phyloP scores from a whole-genome alignment of 129 eudicot genomes.

The Dittrichia graveolens region DNA sequence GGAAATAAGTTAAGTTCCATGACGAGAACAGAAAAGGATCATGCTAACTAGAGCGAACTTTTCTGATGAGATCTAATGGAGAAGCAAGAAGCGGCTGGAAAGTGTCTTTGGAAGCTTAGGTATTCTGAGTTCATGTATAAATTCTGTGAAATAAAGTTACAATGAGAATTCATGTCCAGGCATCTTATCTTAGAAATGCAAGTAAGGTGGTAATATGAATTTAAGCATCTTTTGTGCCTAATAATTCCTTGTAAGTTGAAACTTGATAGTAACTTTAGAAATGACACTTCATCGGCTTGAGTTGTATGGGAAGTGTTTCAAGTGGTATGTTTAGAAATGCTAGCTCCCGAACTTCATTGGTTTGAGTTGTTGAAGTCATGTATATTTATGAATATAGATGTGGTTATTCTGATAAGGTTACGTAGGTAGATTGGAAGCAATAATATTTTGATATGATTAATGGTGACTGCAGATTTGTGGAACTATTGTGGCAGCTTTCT shows the following conservation, averaged over 20 bases:
- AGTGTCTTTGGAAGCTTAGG: slow-evolving; percentile 13
- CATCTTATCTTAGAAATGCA: not conserved
- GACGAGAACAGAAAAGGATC: slow-evolving; percentile 10
- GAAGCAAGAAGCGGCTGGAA: slow-evolving; percentile 4
- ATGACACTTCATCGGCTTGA: not conserved
- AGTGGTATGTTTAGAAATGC: too few relatives aligned
- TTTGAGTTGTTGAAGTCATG: not conserved
- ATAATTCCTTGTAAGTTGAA: not conserved
- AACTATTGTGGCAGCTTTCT: slow-evolving; percentile 98
- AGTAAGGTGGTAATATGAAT: not conserved
- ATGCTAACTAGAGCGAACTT: not conserved
- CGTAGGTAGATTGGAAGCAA: slow-evolving; percentile 8
- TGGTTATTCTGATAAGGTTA: not conserved
- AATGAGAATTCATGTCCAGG: not conserved
- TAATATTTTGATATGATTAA: slow-evolving; percentile 24
- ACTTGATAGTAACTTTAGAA: not conserved
- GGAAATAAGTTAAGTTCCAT: slow-evolving; percentile 4
- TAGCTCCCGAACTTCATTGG: not conserved
- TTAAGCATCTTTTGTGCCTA: slow-evolving; percentile 1
- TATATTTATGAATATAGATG: slow-evolving; percentile 10
- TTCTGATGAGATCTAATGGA: not conserved
- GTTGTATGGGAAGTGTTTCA: too few relatives aligned
- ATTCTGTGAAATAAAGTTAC: not conserved
- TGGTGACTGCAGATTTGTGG: slow-evolving; percentile 85
- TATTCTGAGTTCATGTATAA: not conserved